A percentile compares a stretch with the other conserved stretches of the same genome.
Evolutionary conservation across 164 flowering plant species (phyloP).

Genomic region (Liquidambar formosana): DNA sequence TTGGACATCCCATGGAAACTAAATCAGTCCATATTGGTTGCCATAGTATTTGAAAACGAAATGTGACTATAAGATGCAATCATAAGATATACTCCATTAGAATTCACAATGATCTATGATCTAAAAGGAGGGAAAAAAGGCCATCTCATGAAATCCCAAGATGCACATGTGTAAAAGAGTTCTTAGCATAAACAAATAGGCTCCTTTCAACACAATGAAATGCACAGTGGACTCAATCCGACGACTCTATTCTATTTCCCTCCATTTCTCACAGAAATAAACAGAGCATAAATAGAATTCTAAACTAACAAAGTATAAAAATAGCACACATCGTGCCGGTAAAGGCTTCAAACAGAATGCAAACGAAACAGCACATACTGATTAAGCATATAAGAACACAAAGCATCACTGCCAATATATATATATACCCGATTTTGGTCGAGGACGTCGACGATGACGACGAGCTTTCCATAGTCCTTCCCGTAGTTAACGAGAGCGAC

Average conservation of each 20-base stretch:
- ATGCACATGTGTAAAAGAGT: not conserved
- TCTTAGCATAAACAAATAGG: not conserved
- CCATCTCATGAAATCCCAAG: not conserved
- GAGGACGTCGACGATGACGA: constrained; percentile 78
- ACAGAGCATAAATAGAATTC: not conserved
- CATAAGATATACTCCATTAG: no score
- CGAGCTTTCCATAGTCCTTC: constrained; percentile 66
- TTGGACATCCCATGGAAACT: no score
- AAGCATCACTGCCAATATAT: not conserved
- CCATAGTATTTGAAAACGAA: no score
- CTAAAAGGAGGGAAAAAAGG: not conserved
- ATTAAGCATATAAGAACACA: no score
- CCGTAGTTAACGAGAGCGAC: constrained; percentile 74
- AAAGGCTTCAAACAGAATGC: no score
- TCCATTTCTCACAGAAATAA: not conserved
- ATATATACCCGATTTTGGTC: constrained; percentile 72
- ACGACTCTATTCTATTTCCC: not conserved
- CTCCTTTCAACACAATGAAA: not conserved
- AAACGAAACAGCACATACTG: no score
- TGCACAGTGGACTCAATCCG: no score
- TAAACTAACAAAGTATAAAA: not conserved
- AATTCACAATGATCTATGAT: no score
- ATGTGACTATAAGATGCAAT: no score
- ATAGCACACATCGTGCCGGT: not conserved
- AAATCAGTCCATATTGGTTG: no score